Conservation (phyloP, 805 yeast genomes). For the Suhomyces vadensis region DNA sequence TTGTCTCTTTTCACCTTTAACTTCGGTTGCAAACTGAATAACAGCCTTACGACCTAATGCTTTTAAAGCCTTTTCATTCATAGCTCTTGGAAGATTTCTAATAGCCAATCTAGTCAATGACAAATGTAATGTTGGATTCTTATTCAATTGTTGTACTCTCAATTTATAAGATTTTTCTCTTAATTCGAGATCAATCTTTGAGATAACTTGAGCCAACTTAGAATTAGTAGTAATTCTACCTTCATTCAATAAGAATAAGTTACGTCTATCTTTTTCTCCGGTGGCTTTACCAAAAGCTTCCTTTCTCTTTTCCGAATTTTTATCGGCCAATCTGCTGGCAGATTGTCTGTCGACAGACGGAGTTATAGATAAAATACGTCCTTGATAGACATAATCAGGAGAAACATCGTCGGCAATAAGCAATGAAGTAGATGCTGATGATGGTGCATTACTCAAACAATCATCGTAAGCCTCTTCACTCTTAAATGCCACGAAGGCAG, state of each 20-base stretch:
- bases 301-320: constrained; percentile 69
- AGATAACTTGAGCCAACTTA: constrained; percentile 67
- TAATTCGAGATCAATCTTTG: constrained; percentile 75
- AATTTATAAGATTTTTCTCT: constrained; percentile 85
- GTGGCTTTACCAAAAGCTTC: constrained; percentile 80
- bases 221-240: constrained; percentile 86
- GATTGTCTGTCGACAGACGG: constrained; percentile 86
- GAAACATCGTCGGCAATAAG: constrained; percentile 91
- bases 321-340: constrained; percentile 72
- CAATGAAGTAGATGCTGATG: constrained; percentile 57
- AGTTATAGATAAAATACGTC: constrained; percentile 81
- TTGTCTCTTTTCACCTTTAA: constrained; percentile 69
- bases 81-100: constrained; percentile 88
- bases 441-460: constrained; percentile 80
- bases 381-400: constrained; percentile 86
- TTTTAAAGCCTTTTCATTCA: constrained; percentile 85
- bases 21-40: constrained; percentile 91
- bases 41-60: constrained; percentile 93
- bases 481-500: constrained; percentile 89
- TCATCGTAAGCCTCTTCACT: constrained; percentile 59
- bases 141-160: constrained; percentile 85
- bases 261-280: constrained; percentile 79
- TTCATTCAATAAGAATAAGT: constrained; percentile 83
- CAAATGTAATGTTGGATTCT: constrained; percentile 87
- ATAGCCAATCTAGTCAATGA: constrained; percentile 95